These are phyloP conservation scores for Termitomyces sp. DNA, from an alignment of 768 basidiomycete species.

Conservation along the genomic window DNA sequence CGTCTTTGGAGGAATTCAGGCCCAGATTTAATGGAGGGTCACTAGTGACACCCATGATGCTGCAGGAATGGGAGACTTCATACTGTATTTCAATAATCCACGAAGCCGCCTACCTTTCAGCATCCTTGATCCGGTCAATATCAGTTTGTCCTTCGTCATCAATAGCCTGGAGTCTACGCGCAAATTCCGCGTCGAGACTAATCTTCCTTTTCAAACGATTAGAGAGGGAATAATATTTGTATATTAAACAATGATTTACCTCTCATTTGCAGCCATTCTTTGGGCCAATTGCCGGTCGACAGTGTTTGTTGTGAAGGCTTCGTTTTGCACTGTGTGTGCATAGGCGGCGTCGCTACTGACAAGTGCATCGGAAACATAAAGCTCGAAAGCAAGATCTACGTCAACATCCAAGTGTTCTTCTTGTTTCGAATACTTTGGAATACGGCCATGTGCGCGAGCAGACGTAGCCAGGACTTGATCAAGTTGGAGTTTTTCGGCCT, in stretches of 20 bases:
- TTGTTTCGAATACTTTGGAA: slow-evolving; percentile 16
- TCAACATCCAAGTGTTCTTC: slow-evolving; percentile 18
- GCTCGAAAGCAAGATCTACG: slow-evolving; percentile 22
- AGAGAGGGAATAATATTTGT: not conserved
- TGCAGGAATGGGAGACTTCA: not conserved
- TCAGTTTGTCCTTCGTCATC: slow-evolving; percentile 23
- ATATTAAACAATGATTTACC: slow-evolving; percentile 1
- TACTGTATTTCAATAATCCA: not conserved
- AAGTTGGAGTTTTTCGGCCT: slow-evolving; percentile 31
- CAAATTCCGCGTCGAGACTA: slow-evolving; percentile 32
- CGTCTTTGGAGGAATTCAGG: not conserved
- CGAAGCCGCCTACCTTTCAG: slow-evolving; percentile 20
- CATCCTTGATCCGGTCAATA: slow-evolving; percentile 24
- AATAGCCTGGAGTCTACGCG: slow-evolving; percentile 27
- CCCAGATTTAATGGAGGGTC: not conserved
- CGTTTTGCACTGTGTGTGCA: slow-evolving; percentile 28
- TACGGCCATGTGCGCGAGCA: slow-evolving; percentile 20
- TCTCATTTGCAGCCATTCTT: slow-evolving; percentile 30
- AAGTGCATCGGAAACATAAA: slow-evolving; percentile 24
- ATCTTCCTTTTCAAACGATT: slow-evolving; percentile 22
- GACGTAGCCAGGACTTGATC: slow-evolving; percentile 25
- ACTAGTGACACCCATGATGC: not conserved
- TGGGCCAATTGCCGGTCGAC: slow-evolving; percentile 31
- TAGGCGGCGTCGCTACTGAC: slow-evolving; percentile 26
- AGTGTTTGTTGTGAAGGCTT: slow-evolving; percentile 19